Base-by-base conservation (phyloP, 495 filamentous ascomycete genomes). In the Parathielavia hyrcaniae region DNA sequence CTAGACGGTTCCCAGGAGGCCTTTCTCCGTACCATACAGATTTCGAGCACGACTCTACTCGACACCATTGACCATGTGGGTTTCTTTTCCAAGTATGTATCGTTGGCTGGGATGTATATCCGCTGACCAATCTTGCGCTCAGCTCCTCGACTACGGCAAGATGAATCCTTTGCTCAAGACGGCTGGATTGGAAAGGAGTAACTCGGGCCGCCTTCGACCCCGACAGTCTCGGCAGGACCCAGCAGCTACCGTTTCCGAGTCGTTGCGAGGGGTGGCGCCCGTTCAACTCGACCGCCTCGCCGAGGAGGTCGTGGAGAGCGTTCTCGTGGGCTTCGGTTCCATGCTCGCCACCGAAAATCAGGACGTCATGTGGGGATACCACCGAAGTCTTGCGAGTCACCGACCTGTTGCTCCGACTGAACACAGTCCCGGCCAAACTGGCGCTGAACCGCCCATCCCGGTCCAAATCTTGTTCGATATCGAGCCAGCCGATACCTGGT, bases 21-120 rank as follows among this genome's bases (percentile, higher is more conserved):
- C 22, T 74, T 90, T 48, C 74, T 89, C 0, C 77, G 84, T 39
- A 89, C 86, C 0, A 81, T 92, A 48, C 82, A 88, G 49, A 81
- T 81, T 8, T 91, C 85, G 54, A 86, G 85, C 0, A 79, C 83
- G 55, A 91, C 88, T 0, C 65, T 91, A 2, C 71, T 93, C 14
- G 89, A 93, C 60, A 89, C 86, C 0, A 86, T 91, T 67, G 85
- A 90, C 58, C 86, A 91, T 65, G 83, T 86, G n/a, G n/a, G n/a
- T n/a, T n/a, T n/a, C n/a, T n/a, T n/a, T n/a, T n/a, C n/a, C n/a
- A 45, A 35, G 57, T 61, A 4, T 36, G 16, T 17, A 12, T 17
- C n/a, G n/a, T 20, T 11, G 13, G n/a, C 48, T 63, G 40, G 22
- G 47, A 36, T 39, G 40, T 26, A 44, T 4, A n/a, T 8, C 14